Evolutionary conservation across 2,329 filamentous ascomycete species (phyloP).

Genomic region (Graphilbum fragrans): DNA sequence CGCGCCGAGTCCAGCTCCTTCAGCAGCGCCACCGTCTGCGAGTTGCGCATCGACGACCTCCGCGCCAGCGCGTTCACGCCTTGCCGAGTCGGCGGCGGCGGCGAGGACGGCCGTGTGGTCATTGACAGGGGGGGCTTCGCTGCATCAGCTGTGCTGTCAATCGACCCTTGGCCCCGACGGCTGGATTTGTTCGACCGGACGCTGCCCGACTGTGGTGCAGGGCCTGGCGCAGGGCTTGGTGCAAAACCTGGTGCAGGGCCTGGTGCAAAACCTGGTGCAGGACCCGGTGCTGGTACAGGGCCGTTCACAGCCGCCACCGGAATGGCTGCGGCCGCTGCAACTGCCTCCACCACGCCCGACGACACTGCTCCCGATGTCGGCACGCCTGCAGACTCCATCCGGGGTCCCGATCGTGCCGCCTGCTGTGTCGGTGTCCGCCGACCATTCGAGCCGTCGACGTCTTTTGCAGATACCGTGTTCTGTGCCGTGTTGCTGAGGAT

Average conservation of each 20-base stretch:
- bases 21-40: constrained; percentile 60
- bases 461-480: constrained; percentile 30
- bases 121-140: constrained; percentile 21
- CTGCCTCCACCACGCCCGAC: neutral
- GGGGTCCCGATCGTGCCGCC: constrained; percentile 22
- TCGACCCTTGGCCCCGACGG: constrained; percentile 49
- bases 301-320: neutral
- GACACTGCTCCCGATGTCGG: neutral
- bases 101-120: constrained; percentile 37
- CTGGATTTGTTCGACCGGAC: constrained; percentile 19
- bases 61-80: constrained; percentile 45
- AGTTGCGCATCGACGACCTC: constrained; percentile 47
- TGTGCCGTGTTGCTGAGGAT: constrained; percentile 14
- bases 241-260: constrained; percentile 1
- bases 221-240: constrained; percentile 9
- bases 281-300: neutral
- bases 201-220: neutral
- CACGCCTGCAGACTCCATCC: constrained; percentile 16
- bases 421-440: constrained; percentile 15
- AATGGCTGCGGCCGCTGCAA: neutral
- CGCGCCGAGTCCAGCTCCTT: constrained; percentile 80
- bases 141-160: constrained; percentile 56
- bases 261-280: neutral
- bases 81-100: constrained; percentile 45
- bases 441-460: constrained; percentile 46